These are phyloP conservation scores for Populus tremula DNA, from an alignment of 345 rosid genomes.

Conservation along the genomic window DNA sequence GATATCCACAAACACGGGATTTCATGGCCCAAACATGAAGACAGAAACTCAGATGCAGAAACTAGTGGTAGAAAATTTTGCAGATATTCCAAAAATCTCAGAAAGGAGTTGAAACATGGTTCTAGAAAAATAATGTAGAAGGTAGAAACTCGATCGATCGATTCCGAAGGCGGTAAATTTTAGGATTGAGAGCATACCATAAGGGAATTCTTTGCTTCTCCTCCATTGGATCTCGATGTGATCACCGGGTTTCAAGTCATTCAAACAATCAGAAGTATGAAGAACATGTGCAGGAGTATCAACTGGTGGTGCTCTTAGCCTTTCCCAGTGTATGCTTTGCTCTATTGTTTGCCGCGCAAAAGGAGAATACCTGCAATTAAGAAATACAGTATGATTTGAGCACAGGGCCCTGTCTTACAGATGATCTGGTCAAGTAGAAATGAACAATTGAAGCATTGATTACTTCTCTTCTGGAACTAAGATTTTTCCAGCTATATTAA, in stretches of 20 bases:
- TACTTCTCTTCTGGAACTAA: not conserved
- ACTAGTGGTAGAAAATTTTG: not conserved
- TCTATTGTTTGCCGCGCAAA: slow-evolving; percentile 70
- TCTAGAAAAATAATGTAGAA: not conserved
- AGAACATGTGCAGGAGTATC: slow-evolving; percentile 71
- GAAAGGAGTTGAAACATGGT: not conserved
- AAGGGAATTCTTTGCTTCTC: slow-evolving; percentile 75
- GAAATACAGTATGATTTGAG: not conserved
- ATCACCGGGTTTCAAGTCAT: slow-evolving; percentile 76
- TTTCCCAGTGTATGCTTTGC: slow-evolving; percentile 65
- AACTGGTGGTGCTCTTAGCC: slow-evolving; percentile 69
- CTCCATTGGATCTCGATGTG: slow-evolving; percentile 97
- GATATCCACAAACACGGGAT: not conserved
- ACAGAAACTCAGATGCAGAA: not conserved
- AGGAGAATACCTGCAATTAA: slow-evolving; percentile 67
- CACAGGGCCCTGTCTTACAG: not conserved
- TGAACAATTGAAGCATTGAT: not conserved
- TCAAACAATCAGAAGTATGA: slow-evolving; percentile 57
- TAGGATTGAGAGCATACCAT: slow-evolving; percentile 35
- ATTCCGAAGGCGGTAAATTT: not conserved
- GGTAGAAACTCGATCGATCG: not conserved
- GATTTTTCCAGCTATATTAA: not conserved
- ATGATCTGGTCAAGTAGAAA: not conserved
- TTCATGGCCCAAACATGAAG: not conserved
- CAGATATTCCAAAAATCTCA: not conserved